Percentiles rank a stretch among this genome's conserved stretches.
Evolutionary conservation across 371 early-diverging fungal genomes (phyloP).

Genomic region (Catenaria anguillulae): DNA sequence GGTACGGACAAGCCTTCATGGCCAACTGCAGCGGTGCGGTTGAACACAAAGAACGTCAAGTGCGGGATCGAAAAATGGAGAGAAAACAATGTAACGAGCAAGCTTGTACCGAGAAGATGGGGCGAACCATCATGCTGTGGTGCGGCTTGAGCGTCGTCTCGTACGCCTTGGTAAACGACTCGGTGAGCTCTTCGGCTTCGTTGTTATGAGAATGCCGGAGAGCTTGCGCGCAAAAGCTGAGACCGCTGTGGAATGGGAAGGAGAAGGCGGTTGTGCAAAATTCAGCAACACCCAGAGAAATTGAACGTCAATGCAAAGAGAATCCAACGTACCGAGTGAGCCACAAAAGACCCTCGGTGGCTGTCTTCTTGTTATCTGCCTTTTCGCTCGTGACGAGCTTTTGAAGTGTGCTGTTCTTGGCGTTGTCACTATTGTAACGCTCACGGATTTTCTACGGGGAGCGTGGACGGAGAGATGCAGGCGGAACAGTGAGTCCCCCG

Average conservation of each 20-base stretch:
- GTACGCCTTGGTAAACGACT: slow-evolving; percentile 73
- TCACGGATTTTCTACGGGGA: slow-evolving; percentile 68
- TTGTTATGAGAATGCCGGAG: slow-evolving; percentile 52
- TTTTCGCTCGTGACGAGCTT: slow-evolving; percentile 53
- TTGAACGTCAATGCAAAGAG: not conserved
- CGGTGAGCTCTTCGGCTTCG: slow-evolving; percentile 56
- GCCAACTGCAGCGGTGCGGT: too few species aligned
- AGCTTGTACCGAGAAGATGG: slow-evolving; percentile 53
- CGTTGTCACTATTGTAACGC: slow-evolving; percentile 44
- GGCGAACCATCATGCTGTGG: slow-evolving; percentile 71
- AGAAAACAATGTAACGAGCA: not conserved
- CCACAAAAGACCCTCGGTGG: slow-evolving; percentile 90
- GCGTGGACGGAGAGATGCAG: too few species aligned
- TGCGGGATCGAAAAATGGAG: too few species aligned
- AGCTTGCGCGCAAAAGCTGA: slow-evolving; percentile 72
- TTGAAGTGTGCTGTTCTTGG: slow-evolving; percentile 59
- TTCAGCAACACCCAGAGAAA: not conserved
- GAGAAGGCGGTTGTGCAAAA: not conserved
- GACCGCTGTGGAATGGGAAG: slow-evolving; percentile 38
- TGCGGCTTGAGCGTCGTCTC: slow-evolving; percentile 52
- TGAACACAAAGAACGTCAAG: too few species aligned
- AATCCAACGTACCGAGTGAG: slow-evolving; percentile 48
- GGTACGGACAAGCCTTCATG: slow-evolving; percentile 85
- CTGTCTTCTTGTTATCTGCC: slow-evolving; percentile 55
- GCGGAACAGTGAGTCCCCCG: too few species aligned